These are phyloP conservation scores for Candida pini DNA, from an alignment of 805 yeast genomes.

Conservation along the genomic window DNA sequence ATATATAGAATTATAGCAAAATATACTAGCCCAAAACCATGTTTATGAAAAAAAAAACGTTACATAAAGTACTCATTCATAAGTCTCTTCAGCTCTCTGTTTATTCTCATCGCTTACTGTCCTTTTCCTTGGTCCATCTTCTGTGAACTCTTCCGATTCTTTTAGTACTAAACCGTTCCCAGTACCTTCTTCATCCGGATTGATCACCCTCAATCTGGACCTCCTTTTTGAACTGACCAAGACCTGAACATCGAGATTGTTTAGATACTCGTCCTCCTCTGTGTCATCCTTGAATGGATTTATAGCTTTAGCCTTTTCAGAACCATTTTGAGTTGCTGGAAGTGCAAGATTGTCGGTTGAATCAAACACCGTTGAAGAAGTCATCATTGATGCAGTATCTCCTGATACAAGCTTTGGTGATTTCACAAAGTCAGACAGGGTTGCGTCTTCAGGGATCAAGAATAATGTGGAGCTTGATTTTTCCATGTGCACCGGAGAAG, in stretches of 20 bases:
- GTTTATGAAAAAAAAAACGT: constrained; percentile 1
- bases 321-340: constrained; percentile 5
- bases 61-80: constrained; percentile 4
- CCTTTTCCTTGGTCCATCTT: constrained; percentile 20
- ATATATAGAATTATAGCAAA: background rate
- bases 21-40: background rate
- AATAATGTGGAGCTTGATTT: constrained; percentile 19
- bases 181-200: constrained; percentile 35
- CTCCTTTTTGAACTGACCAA: constrained; percentile 62
- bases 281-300: constrained; percentile 12
- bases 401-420: background rate
- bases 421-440: constrained; percentile 11
- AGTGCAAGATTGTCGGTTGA: constrained; percentile 6
- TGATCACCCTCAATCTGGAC: constrained; percentile 52
- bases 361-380: constrained; percentile 12
- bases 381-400: background rate
- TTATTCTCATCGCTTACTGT: constrained; percentile 25
- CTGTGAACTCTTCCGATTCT: background rate
- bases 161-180: background rate
- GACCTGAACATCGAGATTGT: constrained; percentile 62
- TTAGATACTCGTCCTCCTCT: constrained; percentile 38
- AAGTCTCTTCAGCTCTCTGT: constrained; percentile 9
- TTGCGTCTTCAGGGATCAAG: constrained; percentile 22
- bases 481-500: constrained; percentile 1
- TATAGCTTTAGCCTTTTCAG: constrained; percentile 8